These are phyloP conservation scores for Corymbia citriodora DNA, from an alignment of 441 rosid genomes.

Conservation along the genomic window DNA sequence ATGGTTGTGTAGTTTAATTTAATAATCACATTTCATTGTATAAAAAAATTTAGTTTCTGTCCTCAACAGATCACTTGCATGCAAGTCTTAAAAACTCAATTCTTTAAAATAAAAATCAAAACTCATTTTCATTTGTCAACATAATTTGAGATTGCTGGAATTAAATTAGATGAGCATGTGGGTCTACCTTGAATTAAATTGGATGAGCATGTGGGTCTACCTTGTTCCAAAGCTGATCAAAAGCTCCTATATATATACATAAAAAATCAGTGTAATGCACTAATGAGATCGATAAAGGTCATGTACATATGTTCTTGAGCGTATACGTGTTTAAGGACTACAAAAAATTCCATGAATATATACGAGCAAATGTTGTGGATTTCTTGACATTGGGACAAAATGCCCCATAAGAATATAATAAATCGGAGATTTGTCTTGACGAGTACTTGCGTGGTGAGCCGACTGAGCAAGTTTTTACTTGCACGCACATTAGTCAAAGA, in stretches of 20 bases:
- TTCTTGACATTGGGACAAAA: background rate
- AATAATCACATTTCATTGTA: background rate
- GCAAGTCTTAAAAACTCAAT: background rate
- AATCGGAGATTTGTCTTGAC: background rate
- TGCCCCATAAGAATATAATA: background rate
- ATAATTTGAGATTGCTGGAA: background rate
- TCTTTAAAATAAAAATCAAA: background rate
- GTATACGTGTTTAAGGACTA: background rate
- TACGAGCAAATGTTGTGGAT: background rate
- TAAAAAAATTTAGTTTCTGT: background rate
- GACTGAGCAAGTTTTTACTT: background rate
- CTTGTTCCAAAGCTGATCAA: too few species aligned
- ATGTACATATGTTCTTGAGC: background rate
- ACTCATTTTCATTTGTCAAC: background rate
- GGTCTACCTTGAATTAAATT: too few species aligned
- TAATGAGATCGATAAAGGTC: background rate
- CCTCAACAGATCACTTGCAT: background rate
- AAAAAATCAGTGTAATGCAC: background rate
- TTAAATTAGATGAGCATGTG: background rate
- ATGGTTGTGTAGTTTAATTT: background rate
- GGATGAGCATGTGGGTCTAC: too few species aligned
- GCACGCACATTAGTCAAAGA: background rate
- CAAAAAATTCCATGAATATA: background rate
- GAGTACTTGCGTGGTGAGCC: background rate
- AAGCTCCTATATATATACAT: too few species aligned